phyloP scores from a whole-genome alignment of 169 alveolate genomes.

The Sarcocystis neurona region DNA sequence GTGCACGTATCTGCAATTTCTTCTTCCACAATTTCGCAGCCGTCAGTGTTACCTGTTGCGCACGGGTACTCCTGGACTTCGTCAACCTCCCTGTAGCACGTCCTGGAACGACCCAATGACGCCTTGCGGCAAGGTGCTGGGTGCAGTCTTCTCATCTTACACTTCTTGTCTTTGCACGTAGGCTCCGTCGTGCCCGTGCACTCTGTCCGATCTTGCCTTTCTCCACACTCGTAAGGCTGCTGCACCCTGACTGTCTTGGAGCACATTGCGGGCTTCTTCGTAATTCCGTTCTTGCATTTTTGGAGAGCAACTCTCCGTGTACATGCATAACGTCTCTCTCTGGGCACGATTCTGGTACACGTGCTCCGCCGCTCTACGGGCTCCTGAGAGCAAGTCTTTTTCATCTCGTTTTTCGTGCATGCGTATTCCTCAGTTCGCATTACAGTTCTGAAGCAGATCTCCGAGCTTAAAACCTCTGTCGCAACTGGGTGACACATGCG shows the following conservation, averaged over 20 bases:
- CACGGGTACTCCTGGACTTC: conserved; percentile 53
- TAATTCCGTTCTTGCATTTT: conserved; percentile 60
- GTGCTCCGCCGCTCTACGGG: conserved; percentile 47
- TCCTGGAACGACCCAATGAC: conserved; percentile 37
- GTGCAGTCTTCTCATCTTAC: conserved; percentile 59
- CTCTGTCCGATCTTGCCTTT: conserved; percentile 58
- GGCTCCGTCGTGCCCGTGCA: conserved; percentile 28
- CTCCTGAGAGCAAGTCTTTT: conserved; percentile 61
- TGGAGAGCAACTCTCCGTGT: conserved; percentile 50
- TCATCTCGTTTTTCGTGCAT: conserved; percentile 48
- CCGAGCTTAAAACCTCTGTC: conserved; percentile 1
- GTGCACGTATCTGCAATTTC: conserved; percentile 49
- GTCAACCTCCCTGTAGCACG: conserved; percentile 61
- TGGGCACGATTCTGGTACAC: conserved; percentile 60
- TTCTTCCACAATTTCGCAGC: conserved; percentile 56
- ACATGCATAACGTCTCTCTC: conserved; percentile 62
- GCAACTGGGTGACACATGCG: conserved; percentile 50
- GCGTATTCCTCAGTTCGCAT: conserved; percentile 40
- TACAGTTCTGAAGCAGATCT: conserved; percentile 44
- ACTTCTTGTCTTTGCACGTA: conserved; percentile 54
- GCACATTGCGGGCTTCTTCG: conserved; percentile 51
- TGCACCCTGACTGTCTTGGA: conserved; percentile 55
- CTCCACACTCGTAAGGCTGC: conserved; percentile 60
- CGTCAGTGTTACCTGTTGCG: conserved; percentile 50
- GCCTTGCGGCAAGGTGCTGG: conserved; percentile 49